Percentiles rank a stretch among this genome's conserved stretches.
Evolutionary conservation across 305 asterid species (phyloP).

Genomic region (Fraxinus sp.): DNA sequence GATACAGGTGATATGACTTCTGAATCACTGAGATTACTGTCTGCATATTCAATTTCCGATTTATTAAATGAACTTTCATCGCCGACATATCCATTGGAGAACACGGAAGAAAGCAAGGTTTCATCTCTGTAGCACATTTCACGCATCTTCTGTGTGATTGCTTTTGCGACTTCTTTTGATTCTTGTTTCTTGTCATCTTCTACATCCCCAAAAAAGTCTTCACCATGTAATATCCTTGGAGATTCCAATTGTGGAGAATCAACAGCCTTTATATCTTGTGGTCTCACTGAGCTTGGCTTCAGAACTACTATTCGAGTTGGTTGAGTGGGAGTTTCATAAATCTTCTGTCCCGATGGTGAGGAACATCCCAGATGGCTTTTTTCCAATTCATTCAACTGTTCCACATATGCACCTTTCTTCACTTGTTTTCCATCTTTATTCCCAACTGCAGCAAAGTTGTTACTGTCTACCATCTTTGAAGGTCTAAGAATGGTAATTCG

Average conservation of each 20-base stretch:
- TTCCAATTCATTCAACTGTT: conserved; percentile 26
- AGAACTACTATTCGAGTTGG: conserved; percentile 51
- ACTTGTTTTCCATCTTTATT: conserved; percentile 46
- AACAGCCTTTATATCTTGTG: conserved; percentile 27
- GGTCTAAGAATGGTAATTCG: conserved; percentile 93
- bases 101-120: conserved; percentile 43
- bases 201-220: conserved; percentile 24
- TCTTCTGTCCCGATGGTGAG: conserved; percentile 29
- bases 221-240: conserved; percentile 30
- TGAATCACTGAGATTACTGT: conserved; percentile 71
- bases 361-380: conserved; percentile 23
- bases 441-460: conserved; percentile 41
- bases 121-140: conserved; percentile 35
- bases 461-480: conserved; percentile 58
- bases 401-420: conserved; percentile 34
- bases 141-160: conserved; percentile 33
- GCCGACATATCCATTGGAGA: conserved; percentile 48
- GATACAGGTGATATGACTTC: conserved; percentile 80
- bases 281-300: conserved; percentile 42
- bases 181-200: conserved; percentile 40
- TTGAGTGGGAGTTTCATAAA: conserved; percentile 33
- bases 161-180: conserved; percentile 44
- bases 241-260: conserved; percentile 34
- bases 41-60: conserved; percentile 62
- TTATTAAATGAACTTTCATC: conserved; percentile 64